A percentile compares a stretch with the other conserved stretches of the same genome.
These are phyloP conservation scores for Astrothelium macrocarpum DNA, from an alignment of 495 filamentous ascomycete genomes.

Conservation along the genomic window DNA sequence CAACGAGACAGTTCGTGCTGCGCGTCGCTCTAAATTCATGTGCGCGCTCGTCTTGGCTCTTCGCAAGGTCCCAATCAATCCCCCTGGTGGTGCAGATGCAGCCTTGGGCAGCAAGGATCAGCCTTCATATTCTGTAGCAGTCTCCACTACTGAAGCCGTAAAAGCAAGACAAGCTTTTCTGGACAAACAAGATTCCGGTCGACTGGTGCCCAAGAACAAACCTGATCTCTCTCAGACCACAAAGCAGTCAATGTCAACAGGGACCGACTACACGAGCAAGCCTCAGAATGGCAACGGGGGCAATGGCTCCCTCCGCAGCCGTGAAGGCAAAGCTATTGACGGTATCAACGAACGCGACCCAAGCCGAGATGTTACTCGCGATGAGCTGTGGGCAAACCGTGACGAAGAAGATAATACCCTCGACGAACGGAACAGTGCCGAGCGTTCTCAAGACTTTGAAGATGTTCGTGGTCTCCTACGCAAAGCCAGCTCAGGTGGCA, in stretches of 20 bases:
- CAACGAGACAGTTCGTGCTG: conserved; percentile 72
- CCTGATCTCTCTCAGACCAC: conserved; percentile 17
- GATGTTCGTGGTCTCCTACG: conserved; percentile 25
- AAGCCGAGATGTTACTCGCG: conserved; percentile 16
- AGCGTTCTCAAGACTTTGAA: conserved; percentile 18
- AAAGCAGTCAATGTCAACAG: conserved; percentile 19
- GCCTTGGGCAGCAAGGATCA: conserved; percentile 57
- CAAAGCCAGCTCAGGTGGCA: conserved; percentile 23
- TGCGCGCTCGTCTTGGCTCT: conserved; percentile 82
- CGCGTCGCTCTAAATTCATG: conserved; percentile 91
- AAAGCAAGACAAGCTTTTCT: conserved; percentile 47
- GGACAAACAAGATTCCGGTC: conserved; percentile 49
- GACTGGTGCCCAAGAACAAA: conserved; percentile 46
- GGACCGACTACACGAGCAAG: conserved; percentile 34
- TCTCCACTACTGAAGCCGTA: conserved; percentile 54
- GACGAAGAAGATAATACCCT: conserved; percentile 19
- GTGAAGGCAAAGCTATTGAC: conserved; percentile 9
- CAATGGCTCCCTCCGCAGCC: conserved; percentile 14
- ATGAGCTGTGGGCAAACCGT: conserved; percentile 19
- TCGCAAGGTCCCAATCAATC: conserved; percentile 77
- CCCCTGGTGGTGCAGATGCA: conserved; percentile 63
- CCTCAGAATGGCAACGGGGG: conserved; percentile 13
- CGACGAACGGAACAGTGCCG: conserved; percentile 20
- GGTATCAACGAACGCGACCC: conserved; percentile 11
- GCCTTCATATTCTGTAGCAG: conserved; percentile 63